Base-by-base conservation (phyloP, 768 basidiomycete genomes). In the Trametes cingulata region DNA sequence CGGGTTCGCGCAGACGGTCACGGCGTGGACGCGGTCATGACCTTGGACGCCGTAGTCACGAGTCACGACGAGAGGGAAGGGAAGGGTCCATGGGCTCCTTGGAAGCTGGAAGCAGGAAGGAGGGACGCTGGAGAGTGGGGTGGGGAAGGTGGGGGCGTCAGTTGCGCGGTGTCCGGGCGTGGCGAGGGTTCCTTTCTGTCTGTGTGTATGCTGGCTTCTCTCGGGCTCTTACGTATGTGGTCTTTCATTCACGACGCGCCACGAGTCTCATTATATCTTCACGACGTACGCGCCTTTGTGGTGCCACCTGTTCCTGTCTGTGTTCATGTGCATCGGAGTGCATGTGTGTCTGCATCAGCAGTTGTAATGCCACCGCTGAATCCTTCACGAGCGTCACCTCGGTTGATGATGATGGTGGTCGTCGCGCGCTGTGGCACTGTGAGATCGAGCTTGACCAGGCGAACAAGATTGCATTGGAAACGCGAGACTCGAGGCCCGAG, bases 401-500 rank as follows among this genome's bases (percentile, higher is more conserved):
- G 29, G 29, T 4, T 33, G 29, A 33, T 33, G 29, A 10, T 33
- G 29, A 33, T 33, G 29, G 29, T 33, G 6, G 29, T 10, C 29
- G 29, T 33, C n/a, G n/a, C n/a, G n/a, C n/a, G 29, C 29, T 33
- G 29, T 33, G 29, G 29, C n/a, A n/a, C n/a, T n/a, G n/a, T 37
- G 14, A 41, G 40, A 41, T 41, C 40, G n/a, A 41, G 40, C 15
- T 3, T 4, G 40, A 41, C 22, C 8, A 5, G 70, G 72, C 69
- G 65, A 77, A 77, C 78, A 77, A 74, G 73, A 77, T 82, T 80
- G 77, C 81, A 73, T 80, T 85, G 71, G n/a, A n/a, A n/a, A n/a
- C n/a, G 78, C 77, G 69, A 43, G 87, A 91, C 79, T 33, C 29
- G 29, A 77, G 85, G 63, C 89, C 88, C 70, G 88, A 90, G 89